Base-by-base conservation (phyloP, 495 filamentous ascomycete genomes). In the Aspergillus asperescens region DNA sequence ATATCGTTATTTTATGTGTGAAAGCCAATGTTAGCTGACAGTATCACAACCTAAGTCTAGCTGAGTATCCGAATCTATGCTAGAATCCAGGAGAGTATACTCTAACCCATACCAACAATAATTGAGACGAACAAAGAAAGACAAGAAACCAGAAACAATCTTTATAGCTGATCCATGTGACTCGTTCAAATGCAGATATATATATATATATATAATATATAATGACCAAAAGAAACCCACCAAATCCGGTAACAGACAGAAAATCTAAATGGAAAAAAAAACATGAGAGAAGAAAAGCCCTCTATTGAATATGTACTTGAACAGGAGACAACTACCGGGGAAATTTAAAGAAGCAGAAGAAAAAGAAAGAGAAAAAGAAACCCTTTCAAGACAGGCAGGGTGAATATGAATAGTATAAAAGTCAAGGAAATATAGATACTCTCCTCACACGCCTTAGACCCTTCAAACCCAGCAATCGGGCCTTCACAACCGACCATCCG, bases 401-500 rank as follows among this genome's bases (percentile, higher is more conserved):
- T n/a, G n/a, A n/a, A n/a, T n/a, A n/a, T n/a, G n/a, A 40, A 22
- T 35, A 7, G 3, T 4, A 35, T 8, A 35, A 47, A 43, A 40
- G 22, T 60, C 54, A 68, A 43, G 60, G 61, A 40, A 61, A 56
- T 27, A 59, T 52, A 56, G 61, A 65, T 52, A 62, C 48, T 31
- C 54, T 48, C 16, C 46, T 55, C n/a, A 63, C 34, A 20, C 62
- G 56, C 42, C 63, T 52, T 28, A 72, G 45, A 16, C 61, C 41
- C 39, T 60, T 67, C 27, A 86, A 54, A 45, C 72, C 80, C 49
- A 77, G 67, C 48, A 81, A 64, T 42, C 84, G 78, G 40, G 82
- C 79, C 64, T 81, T 80, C 13, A 80, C 70, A 37, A 83, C 76
- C 24, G 78, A 74, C 54, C 88, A 71, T 8, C 88, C 76, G 7